Evolutionary conservation across 2,329 filamentous ascomycete genomes (phyloP), one percentile per base, ranked within the genome.

Genomic region (Talaromyces albobiverticillius): DNA sequence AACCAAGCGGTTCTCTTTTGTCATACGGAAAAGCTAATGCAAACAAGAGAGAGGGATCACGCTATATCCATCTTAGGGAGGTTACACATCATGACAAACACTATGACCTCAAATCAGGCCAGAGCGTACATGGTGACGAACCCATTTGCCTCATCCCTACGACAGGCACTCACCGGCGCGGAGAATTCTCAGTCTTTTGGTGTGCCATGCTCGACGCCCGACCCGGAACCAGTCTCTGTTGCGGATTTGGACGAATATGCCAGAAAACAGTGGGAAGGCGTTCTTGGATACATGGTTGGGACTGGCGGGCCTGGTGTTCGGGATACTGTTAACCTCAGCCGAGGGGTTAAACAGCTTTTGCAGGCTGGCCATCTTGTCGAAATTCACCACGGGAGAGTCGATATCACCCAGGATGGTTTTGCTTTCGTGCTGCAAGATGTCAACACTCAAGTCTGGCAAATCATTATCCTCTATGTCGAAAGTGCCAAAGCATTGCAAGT

Each of bases 381-480:
- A 66, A 73, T 77, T 7, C 71, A 72, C 32, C 74, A 77, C 42
- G 73, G 74, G 22, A 71, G 73, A 52, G 80, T 90, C 9, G 84
- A 83, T 51, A 99, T 99, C 64, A 99, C 94, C 0, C 87, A 96
- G 67, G 85, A 89, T 2, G 94, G 94, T 7, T 99, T 99, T 68
- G 92, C 90, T 0, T 99, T 99, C 66, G 79, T 99, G 54, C 79
- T 99, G 8, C 93, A 97, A 65, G 93, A 96, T 67, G 87, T 93
- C 56, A 97, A 96, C 69, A 91, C 93, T 0, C 94, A 99, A 71
- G 91, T 99, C 32, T 99, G 94, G 94, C 94, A 91, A 23, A 79
- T 99, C 45, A 79, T 99, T 32, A 87, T 99, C 26, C 85, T 96
- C 29, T 99, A 96, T 79, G 85, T 99, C 48, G 89, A 95, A 61